Evolutionary conservation across 768 basidiomycete species (phyloP).

Genomic region (Agrocybe chaxingu): DNA sequence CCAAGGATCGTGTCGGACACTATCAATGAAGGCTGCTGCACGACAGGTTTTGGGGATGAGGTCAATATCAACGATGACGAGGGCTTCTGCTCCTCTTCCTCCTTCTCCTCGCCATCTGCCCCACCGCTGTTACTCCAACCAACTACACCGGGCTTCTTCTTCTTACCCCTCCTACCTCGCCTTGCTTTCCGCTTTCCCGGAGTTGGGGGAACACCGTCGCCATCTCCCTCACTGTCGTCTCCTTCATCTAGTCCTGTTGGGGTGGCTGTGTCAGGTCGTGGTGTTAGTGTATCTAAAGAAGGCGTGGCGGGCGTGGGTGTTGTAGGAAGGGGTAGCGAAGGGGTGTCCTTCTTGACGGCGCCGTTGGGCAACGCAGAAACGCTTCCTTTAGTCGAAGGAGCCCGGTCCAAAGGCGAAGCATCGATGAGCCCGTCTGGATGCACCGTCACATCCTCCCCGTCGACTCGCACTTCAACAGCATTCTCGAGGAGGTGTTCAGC

Average conservation of each 20-base stretch:
- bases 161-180: not conserved
- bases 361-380: not conserved
- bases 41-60: constrained; percentile 23
- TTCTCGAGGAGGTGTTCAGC: not conserved
- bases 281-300: no score
- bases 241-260: constrained; percentile 34
- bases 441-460: no score
- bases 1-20: constrained; percentile 78
- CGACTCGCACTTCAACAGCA: not conserved
- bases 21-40: constrained; percentile 47
- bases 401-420: not conserved
- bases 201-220: constrained; percentile 18
- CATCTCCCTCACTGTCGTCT: constrained; percentile 59
- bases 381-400: not conserved
- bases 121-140: constrained; percentile 9
- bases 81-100: constrained; percentile 29
- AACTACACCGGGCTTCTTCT: not conserved
- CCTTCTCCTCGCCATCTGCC: constrained; percentile 19
- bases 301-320: not conserved
- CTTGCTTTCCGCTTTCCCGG: not conserved
- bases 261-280: not conserved
- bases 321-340: not conserved
- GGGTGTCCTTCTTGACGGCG: not conserved
- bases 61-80: constrained; percentile 17
- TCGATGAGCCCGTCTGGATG: no score